Conservation (phyloP, 495 filamentous ascomycete species). For the Penicillium bovifimosum region DNA sequence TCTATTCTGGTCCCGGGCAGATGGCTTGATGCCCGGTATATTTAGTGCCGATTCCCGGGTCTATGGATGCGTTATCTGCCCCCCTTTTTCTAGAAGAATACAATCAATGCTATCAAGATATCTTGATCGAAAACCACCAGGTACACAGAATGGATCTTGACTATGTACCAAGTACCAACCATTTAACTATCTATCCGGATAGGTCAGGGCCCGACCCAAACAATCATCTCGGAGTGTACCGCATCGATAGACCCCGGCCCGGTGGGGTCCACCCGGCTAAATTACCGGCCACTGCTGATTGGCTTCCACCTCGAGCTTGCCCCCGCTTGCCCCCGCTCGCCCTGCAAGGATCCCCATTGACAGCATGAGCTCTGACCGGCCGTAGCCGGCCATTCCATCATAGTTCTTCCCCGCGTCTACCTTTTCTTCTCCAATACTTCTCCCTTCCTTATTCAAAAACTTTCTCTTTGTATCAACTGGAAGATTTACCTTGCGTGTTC, state of each 20-base stretch:
- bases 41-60: background rate
- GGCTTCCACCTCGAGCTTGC: background rate
- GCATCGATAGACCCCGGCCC: constrained; percentile 11
- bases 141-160: background rate
- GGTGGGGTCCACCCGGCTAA: constrained; percentile 21
- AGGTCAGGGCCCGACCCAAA: too few relatives aligned
- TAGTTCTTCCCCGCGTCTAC: constrained; percentile 20
- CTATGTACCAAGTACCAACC: background rate
- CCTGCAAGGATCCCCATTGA: too few relatives aligned
- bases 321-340: background rate
- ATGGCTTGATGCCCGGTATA: too few relatives aligned
- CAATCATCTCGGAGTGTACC: too few relatives aligned
- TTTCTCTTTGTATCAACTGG: background rate
- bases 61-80: too few relatives aligned
- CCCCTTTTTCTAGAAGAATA: too few relatives aligned
- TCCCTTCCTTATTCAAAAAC: background rate
- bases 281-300: constrained; percentile 19
- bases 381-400: constrained; percentile 25
- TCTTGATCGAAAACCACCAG: too few relatives aligned
- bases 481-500: background rate
- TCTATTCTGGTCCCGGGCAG: too few relatives aligned
- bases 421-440: constrained; percentile 9
- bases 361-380: constrained; percentile 12
- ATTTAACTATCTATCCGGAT: too few relatives aligned
- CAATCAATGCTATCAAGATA: too few relatives aligned